A percentile compares a stretch with the other conserved stretches of the same genome.
Conservation (phyloP, 805 yeast species). For the Candida orba region DNA sequence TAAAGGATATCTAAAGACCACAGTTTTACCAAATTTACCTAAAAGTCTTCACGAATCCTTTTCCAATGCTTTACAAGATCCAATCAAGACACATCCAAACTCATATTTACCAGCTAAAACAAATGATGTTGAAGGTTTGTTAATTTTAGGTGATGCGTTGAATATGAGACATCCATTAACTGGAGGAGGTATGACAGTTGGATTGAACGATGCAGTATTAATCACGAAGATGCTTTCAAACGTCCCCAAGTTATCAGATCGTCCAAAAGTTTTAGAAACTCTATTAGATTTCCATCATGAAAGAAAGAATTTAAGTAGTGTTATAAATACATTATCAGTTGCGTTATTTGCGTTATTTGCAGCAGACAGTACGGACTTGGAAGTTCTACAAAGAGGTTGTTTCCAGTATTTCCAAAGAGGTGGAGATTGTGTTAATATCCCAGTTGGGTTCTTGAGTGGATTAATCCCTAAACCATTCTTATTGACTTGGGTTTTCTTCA, state of each 20-base stretch:
- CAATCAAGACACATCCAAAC: constrained; percentile 86
- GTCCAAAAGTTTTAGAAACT: constrained; percentile 46
- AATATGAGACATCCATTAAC: constrained; percentile 98
- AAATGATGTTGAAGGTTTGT: constrained; percentile 66
- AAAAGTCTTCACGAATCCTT: constrained; percentile 58
- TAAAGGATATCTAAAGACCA: constrained; percentile 47
- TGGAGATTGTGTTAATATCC: constrained; percentile 70
- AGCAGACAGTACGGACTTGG: constrained; percentile 63
- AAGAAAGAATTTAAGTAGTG: constrained; percentile 74
- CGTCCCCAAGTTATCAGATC: constrained; percentile 51
- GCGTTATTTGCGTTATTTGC: constrained; percentile 89
- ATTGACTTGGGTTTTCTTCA: constrained; percentile 79
- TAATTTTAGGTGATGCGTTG: constrained; percentile 86
- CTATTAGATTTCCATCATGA: constrained; percentile 64
- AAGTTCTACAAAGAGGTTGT: constrained; percentile 79
- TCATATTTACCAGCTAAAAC: constrained; percentile 77
- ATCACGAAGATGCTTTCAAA: constrained; percentile 53
- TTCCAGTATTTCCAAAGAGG: constrained; percentile 80
- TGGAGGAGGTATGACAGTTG: constrained; percentile 99
- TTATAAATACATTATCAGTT: constrained; percentile 81
- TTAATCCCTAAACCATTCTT: constrained; percentile 66
- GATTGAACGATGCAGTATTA: constrained; percentile 74
- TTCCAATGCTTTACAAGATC: constrained; percentile 48
- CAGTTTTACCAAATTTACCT: constrained; percentile 69
- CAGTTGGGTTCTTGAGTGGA: constrained; percentile 81